Base-by-base conservation (phyloP, 2,329 filamentous ascomycete species). In the Fusarium albidum region DNA sequence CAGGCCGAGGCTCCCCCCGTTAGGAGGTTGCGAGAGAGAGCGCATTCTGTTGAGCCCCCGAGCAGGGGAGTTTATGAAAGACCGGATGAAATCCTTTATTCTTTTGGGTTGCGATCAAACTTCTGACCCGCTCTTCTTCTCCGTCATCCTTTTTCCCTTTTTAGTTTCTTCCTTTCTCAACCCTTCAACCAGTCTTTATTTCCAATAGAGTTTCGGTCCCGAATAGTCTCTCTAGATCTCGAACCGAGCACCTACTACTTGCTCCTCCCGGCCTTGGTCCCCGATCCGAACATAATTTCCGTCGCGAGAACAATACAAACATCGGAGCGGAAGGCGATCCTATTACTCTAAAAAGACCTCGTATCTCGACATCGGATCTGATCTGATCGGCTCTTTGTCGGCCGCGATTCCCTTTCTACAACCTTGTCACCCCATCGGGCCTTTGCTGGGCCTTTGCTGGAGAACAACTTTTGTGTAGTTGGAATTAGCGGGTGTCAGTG, bases 1-100 rank as follows among this genome's bases (percentile, higher is more conserved):
- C 39, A 31, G 55, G 44, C 55, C 55, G 49, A 55, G 55, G 55
- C 15, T n/a, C n/a, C n/a, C n/a, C 41, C 28, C 6, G 38, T 57
- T 57, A 57, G 53, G 25, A n/a, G 32, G 33, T 21, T 21, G 21
- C 21, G 21, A 21, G 21, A 33, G 32, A 6, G 47, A 52, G 39
- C 17, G 9, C 14, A 15, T 52, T 46, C 45, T 53, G 57, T 15
- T 39, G 39, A 33, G 35, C 31, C 43, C 27, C 38, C 14, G 14
- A 43, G 55, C 31, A 15, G 18, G 38, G 50, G 44, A 40, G 32
- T 42, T 15, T 40, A 42, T 31, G 33, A 34, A 14, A 40, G 28
- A 33, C 31, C 25, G 4, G 31, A 26, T 31, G 25, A 10, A 8
- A 32, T 25, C 32, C 26, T 17, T 25, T 29, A 7, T n/a, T 11